Evolutionary conservation across 805 yeast genomes (phyloP).

Genomic region (Metschnikowia similis): DNA sequence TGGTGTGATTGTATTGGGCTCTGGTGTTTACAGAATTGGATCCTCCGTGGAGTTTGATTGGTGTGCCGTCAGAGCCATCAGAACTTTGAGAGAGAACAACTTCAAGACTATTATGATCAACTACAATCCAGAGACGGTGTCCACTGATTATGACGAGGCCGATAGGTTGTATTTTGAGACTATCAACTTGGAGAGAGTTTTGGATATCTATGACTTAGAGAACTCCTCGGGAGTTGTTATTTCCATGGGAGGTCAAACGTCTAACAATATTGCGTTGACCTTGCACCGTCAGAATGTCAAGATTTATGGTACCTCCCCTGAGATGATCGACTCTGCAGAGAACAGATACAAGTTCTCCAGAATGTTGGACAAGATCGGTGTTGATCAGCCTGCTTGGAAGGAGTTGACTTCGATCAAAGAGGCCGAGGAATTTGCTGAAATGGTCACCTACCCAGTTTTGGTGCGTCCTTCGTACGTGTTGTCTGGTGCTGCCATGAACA

Average conservation of each 20-base stretch:
- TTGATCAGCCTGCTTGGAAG: conserved; percentile 99
- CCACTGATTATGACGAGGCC: conserved; percentile 98
- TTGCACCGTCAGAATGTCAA: conserved; percentile 89
- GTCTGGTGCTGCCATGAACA: conserved; percentile 99
- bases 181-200: conserved; percentile 86
- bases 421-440: conserved; percentile 88
- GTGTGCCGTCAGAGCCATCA: conserved; percentile 97
- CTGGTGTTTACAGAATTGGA: conserved; percentile 98
- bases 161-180: conserved; percentile 96
- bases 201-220: conserved; percentile 93
- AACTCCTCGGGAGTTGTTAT: conserved; percentile 87
- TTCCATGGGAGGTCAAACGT: conserved; percentile 98
- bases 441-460: conserved; percentile 88
- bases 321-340: conserved; percentile 97
- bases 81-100: conserved; percentile 84
- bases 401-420: conserved; percentile 90
- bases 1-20: conserved; percentile 93
- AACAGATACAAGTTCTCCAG: conserved; percentile 96
- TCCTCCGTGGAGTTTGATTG: conserved; percentile 98
- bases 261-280: conserved; percentile 92
- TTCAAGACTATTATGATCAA: conserved; percentile 93
- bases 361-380: conserved; percentile 93
- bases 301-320: conserved; percentile 95
- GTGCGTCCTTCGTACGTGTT: conserved; percentile 97
- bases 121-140: conserved; percentile 97